Evolutionary conservation across 306 rosid genomes (phyloP).

Genomic region (Cicer pinnatifidum): DNA sequence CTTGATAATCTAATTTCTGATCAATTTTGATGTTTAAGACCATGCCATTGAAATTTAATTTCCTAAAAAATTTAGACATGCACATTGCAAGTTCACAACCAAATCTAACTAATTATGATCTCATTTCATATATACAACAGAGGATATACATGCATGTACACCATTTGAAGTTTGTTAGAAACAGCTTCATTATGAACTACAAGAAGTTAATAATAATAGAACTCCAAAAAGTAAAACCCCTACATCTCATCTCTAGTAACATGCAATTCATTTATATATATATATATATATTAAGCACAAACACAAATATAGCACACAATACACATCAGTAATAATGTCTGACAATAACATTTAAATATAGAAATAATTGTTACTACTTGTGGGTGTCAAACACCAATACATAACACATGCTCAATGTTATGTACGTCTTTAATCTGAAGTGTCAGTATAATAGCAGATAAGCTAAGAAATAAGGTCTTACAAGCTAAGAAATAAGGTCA

Average conservation of each 20-base stretch:
- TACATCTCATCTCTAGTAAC: constrained; percentile 2
- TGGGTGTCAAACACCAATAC: too few species aligned
- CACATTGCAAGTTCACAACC: constrained; percentile 2
- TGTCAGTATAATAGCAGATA: not conserved
- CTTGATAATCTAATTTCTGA: not conserved
- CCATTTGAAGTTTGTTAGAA: constrained; percentile 13
- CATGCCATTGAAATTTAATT: not conserved
- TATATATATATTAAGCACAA: too few species aligned
- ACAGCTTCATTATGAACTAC: constrained; percentile 26
- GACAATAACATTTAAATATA: too few species aligned
- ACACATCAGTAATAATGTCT: too few species aligned
- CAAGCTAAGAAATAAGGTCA: constrained; percentile 48
- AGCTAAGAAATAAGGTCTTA: constrained; percentile 50
- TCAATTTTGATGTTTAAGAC: constrained; percentile 23
- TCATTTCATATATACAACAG: constrained; percentile 14
- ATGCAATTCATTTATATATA: not conserved
- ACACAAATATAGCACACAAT: too few species aligned
- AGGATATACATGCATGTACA: not conserved
- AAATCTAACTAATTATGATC: constrained; percentile 4
- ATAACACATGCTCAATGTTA: too few species aligned
- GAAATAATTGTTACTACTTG: too few species aligned
- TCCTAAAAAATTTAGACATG: not conserved
- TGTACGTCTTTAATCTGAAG: too few species aligned
- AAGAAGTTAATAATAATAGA: not conserved
- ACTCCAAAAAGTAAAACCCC: constrained; percentile 1